Evolutionary conservation across 768 basidiomycete species (phyloP), one percentile per base, ranked within the genome.

Genomic region (Leccinum subgranulosum): DNA sequence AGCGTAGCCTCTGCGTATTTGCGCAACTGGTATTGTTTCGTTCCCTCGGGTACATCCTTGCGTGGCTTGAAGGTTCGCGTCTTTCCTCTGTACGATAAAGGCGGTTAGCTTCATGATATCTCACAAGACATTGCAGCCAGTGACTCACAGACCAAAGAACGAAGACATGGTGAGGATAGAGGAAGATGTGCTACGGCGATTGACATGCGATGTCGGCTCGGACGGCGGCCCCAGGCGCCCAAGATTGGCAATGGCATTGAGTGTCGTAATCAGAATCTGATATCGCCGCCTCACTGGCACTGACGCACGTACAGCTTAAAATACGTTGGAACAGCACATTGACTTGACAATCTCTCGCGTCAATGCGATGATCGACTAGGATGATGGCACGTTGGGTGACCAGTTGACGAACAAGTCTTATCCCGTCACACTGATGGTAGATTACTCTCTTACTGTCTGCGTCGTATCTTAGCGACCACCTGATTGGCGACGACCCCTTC

Each of bases 1-100:
- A 95, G 76, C 28, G 94, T 96, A n/a, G 93, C 93, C 70, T 94
- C 94, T 8, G 94, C 94, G 68, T 95, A 98, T 79, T 98, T 98
- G 73, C 97, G 87, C 62, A 99, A 79, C 76, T 98, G 96, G 72
- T 95, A 98, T 71, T 98, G 96, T 75, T 96, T 96, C 39, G 95
- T 96, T 41, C 95, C 95, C 73, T 96, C 94, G 5, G 94, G 90
- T 23, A 94, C 88, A 71, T 93, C 92, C 75, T 91, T 94, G 66
- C 94, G 88, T 28, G 96, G 96, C 70, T 95, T 96, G 83, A 98
- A 98, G 17, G 96, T 94, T 55, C 92, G 86, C 36, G 90, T 92
- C 77, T 94, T 94, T 43, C 90, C 92, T 48, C 92, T 94, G 62
- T n/a, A 34, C 19, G 61, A 56, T 56, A 58, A 56, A 48, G 43